These are phyloP conservation scores for Pterocarpus macrocarpus DNA, from an alignment of 306 rosid species.

Conservation along the genomic window DNA sequence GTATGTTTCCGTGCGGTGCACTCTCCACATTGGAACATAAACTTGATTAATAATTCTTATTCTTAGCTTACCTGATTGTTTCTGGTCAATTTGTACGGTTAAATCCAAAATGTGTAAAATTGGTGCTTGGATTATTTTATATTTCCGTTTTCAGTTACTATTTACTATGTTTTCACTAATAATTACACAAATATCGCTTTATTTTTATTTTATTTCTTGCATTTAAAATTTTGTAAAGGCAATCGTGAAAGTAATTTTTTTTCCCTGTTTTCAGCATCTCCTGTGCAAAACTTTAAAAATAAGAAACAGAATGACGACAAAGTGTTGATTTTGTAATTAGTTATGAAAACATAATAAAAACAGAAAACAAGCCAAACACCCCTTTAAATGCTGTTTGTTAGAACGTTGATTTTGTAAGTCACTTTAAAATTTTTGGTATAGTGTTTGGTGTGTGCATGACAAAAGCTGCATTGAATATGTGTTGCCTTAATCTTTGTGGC, in stretches of 20 bases:
- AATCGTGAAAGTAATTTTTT: not conserved
- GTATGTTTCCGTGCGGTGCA: not conserved
- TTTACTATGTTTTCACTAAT: not conserved
- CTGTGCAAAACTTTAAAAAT: not conserved
- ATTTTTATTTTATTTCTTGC: not conserved
- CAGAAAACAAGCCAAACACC: not conserved
- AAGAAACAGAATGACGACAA: not conserved
- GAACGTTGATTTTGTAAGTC: not conserved
- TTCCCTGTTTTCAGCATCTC: not conserved
- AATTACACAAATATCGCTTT: not conserved
- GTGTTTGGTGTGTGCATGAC: not conserved
- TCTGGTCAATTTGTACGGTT: constrained; percentile 5
- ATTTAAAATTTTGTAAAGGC: not conserved
- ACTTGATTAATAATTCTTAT: not conserved
- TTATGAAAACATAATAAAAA: not conserved
- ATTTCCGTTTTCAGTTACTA: not conserved
- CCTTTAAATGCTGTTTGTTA: not conserved
- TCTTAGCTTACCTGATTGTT: not conserved
- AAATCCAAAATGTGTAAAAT: not conserved
- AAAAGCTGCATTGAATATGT: constrained; percentile 14
- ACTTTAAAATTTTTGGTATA: not conserved
- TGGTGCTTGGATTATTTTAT: not conserved
- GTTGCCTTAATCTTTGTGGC: constrained; percentile 3
- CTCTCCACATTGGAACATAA: not conserved
- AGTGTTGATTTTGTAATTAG: too few relatives aligned